Evolutionary conservation across 1,284 basidiomycete species (phyloP), one percentile per base, ranked within the genome.

Genomic region (Cronartium ribicola): DNA sequence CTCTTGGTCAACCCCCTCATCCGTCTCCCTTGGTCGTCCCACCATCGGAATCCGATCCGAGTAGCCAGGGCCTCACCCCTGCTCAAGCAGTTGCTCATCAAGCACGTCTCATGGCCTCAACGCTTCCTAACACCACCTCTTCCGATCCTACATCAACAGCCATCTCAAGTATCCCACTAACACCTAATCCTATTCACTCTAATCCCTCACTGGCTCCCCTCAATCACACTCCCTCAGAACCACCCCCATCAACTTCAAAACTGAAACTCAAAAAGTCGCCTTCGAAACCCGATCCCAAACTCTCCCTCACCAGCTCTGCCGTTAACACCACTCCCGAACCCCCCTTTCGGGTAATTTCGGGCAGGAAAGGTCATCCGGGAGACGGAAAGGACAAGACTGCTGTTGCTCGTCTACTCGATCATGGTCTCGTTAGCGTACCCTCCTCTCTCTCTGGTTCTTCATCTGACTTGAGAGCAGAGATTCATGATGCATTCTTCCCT

Each of bases 281-380:
- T 8, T 57, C 55, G 5, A 57, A 57, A 57, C 8, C 65, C 17
- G 55, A 74, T 5, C 51, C 36, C 20, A 57, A 67, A 66, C 36
- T 57, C 55, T 36, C 63, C 13, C 17, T 48, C 8, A 37, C 69
- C 10, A 51, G 11, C 57, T 11, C 57, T 40, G 22, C 36, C 22
- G 37, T 40, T 4, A 14, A 55, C 11, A 36, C 40, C 40, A 36
- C 29, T 8, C 64, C 57, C 22, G 63, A 66, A 48, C 22, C 71
- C 4, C 29, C 39, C 41, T 74, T 74, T 62, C 71, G 65, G 10
- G 71, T 74, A 4, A 74, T 74, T 5, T 74, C 71, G 4, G 71
- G 71, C n/a, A 63, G 71, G 8, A 74, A 74, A 48, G 71, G 71
- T 8, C 71, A 60, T 14, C 71, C 71, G 14, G 71, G 65, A 20